phyloP scores from a whole-genome alignment of 139 green algal genomes.

The Tetradesmus obliquus region DNA sequence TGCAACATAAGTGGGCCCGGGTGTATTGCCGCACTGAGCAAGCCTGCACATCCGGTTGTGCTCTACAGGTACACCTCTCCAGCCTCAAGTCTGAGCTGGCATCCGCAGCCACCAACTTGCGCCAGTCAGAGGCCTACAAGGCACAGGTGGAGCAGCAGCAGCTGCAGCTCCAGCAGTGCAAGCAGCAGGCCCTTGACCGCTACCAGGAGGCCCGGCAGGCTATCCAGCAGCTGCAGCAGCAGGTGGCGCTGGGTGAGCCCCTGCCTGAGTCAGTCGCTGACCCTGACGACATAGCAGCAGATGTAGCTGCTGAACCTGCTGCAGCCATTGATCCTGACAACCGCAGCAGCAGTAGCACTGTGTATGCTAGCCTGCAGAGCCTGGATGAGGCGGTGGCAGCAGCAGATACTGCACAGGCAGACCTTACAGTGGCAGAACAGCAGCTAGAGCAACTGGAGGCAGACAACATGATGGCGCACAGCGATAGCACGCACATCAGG shows the following conservation, averaged over 20 bases:
- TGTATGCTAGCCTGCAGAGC: not conserved
- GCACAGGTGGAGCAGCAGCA: slow-evolving; percentile 15
- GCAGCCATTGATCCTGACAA: not conserved
- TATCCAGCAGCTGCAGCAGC: slow-evolving; percentile 25
- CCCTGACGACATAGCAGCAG: not conserved
- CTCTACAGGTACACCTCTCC: slow-evolving; percentile 19
- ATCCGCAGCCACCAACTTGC: slow-evolving; percentile 6
- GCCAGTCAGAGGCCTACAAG: not conserved
- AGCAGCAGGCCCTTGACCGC: slow-evolving; percentile 17
- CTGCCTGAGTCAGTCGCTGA: not conserved
- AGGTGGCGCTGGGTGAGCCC: not conserved
- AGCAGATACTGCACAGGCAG: not conserved
- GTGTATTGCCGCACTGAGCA: not conserved
- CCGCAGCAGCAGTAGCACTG: not conserved
- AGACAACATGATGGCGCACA: not conserved
- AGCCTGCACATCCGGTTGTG: not conserved
- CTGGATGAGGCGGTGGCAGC: not conserved
- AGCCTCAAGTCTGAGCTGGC: slow-evolving; percentile 22
- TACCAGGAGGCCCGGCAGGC: slow-evolving; percentile 7
- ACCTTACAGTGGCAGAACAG: not conserved
- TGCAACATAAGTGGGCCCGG: not conserved
- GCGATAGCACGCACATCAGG: not conserved
- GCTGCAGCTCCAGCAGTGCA: not conserved
- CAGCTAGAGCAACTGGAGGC: slow-evolving; percentile 1
- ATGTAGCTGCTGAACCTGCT: not conserved